Evolutionary conservation across 1,284 basidiomycete species (phyloP), one percentile per base, ranked within the genome.

Genomic region (Ceratobasidium papillatum): DNA sequence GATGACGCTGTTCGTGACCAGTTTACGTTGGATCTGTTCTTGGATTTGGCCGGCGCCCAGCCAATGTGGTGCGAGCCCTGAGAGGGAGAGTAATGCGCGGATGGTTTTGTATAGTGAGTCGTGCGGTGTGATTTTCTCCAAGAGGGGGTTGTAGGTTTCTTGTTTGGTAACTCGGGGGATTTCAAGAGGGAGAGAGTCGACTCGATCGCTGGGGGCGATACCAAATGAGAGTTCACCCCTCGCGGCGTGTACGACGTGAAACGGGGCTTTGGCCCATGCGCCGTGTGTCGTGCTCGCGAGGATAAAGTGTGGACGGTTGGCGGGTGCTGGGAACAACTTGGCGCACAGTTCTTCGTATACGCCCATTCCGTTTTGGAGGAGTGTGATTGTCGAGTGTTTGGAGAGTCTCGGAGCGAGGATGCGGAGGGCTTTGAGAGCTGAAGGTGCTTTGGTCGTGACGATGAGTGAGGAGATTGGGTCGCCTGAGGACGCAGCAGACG

Each of bases 341-440:
- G 84, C 81, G 54, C 94, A 81, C 68, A 98, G 85, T 76, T 89
- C 84, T 79, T 99, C 96, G 81, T 96, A 93, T 17, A 97, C 85
- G 19, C 95, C 96, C 90, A 98, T 86, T 85, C 81, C 96, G 81
- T 98, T 98, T 80, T 98, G 94, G 64, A 98, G 82, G 5, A 99
- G 87, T 0, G 97, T 93, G 77, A 99, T 89, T 32, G 96, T 98
- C 56, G 91, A 92, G 68, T 87, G 81, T 0, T 87, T 82, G 3
- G 87, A 86, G 34, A 98, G 82, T 25, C 95, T 89, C 9, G 87
- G 87, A 4, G 87, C 82, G 63, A 99, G 86, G 2, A 83, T 80
- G 30, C 84, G 82, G 38, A 99, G 80, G 2, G 91, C 90, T 0
- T 81, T 78, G 0, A 90, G 64, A 0, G 92, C 92, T 14, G 88